Evolutionary conservation across 1,139 yeast species (phyloP).

Genomic region (Yamadazyma jaroonii): DNA sequence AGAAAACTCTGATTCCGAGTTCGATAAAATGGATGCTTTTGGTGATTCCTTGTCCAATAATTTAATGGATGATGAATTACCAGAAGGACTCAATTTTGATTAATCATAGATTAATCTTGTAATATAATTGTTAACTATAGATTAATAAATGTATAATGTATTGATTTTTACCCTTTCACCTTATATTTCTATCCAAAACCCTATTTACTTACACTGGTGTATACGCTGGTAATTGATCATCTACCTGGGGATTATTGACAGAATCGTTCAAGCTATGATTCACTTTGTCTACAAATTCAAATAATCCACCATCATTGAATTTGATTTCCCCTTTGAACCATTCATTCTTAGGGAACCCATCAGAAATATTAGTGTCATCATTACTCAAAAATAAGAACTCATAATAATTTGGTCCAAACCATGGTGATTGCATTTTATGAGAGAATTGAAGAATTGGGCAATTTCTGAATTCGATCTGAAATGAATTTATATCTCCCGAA

Average conservation of each 20-base stretch:
- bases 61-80: slow-evolving; percentile 4
- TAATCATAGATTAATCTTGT: not conserved
- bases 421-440: slow-evolving; percentile 45
- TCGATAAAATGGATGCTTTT: slow-evolving; percentile 3
- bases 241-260: slow-evolving; percentile 37
- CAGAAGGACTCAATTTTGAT: slow-evolving; percentile 3
- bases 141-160: not conserved
- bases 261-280: slow-evolving; percentile 28
- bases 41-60: slow-evolving; percentile 3
- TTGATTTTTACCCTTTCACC: too few relatives aligned
- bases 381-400: slow-evolving; percentile 39
- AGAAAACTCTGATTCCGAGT: slow-evolving; percentile 3
- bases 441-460: slow-evolving; percentile 25
- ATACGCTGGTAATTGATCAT: slow-evolving; percentile 46
- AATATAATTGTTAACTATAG: slow-evolving; percentile 1
- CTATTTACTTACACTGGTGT: slow-evolving; percentile 3
- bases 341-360: slow-evolving; percentile 42
- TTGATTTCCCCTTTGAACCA: slow-evolving; percentile 36
- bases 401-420: slow-evolving; percentile 57
- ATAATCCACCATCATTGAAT: slow-evolving; percentile 51
- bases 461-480: slow-evolving; percentile 28
- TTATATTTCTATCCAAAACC: too few relatives aligned
- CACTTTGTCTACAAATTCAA: slow-evolving; percentile 31
- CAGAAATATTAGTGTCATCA: slow-evolving; percentile 28
- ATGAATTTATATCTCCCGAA: slow-evolving; percentile 39